A percentile compares a stretch with the other conserved stretches of the same genome.
Conservation (phyloP, 169 alveolate genomes). For the Neospora caninum region DNA sequence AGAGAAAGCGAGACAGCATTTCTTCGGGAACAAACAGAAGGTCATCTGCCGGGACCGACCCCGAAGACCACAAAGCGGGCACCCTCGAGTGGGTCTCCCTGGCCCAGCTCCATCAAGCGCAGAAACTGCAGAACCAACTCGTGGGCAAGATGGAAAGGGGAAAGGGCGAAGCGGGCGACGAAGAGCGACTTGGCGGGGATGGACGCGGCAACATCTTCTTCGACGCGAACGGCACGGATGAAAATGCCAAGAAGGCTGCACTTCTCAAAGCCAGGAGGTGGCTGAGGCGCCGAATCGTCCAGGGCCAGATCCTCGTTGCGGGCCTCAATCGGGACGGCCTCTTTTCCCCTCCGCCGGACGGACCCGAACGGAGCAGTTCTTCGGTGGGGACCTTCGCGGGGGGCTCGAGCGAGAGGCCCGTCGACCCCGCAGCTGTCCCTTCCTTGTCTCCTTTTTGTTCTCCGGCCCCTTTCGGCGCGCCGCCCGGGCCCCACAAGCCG, state of each 20-base stretch:
- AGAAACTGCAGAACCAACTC: conserved; percentile 12
- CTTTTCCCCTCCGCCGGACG: background rate
- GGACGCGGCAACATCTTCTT: background rate
- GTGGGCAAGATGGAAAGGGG: background rate
- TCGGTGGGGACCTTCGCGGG: background rate
- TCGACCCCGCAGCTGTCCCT: background rate
- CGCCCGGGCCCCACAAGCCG: background rate
- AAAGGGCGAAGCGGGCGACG: conserved; percentile 12
- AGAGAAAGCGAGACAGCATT: background rate
- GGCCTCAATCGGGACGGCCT: background rate
- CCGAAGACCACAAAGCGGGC: background rate
- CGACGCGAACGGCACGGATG: conserved; percentile 3
- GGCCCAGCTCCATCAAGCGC: conserved; percentile 14
- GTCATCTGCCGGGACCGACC: background rate
- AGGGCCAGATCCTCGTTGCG: background rate
- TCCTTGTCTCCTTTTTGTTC: background rate
- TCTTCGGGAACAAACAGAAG: background rate
- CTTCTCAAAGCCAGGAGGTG: conserved; percentile 16
- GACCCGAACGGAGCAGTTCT: background rate
- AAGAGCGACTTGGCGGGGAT: background rate
- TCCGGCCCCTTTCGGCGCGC: background rate
- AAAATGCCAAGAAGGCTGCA: background rate
- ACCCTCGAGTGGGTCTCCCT: conserved; percentile 4
- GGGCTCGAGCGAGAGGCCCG: background rate
- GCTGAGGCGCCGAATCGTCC: conserved; percentile 31